These are phyloP conservation scores for Stephania japonica DNA, from an alignment of 164 flowering plant species.

Conservation along the genomic window DNA sequence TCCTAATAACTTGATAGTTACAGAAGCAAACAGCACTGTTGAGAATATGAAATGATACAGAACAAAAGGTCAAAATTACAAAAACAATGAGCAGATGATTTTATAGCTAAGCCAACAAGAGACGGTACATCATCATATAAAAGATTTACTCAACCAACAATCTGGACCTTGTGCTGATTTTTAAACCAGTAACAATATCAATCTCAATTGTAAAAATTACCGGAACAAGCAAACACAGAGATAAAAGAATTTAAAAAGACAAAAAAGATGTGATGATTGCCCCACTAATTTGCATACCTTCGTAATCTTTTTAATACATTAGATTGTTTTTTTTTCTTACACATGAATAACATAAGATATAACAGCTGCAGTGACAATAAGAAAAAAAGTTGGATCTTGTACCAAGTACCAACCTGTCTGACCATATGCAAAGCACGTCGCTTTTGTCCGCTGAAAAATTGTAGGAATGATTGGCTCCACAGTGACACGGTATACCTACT, in stretches of 20 bases:
- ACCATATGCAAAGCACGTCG: constrained; percentile 99
- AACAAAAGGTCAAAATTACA: not conserved
- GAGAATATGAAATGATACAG: not conserved
- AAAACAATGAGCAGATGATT: not conserved
- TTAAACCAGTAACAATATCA: not conserved
- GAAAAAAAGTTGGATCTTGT: not conserved
- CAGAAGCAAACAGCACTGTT: not conserved
- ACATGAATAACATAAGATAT: not conserved
- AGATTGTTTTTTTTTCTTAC: no score
- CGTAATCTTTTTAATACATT: no score
- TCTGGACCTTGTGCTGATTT: no score
- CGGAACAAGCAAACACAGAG: not conserved
- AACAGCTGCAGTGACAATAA: not conserved
- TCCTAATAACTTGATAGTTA: not conserved
- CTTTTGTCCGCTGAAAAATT: constrained; percentile 90
- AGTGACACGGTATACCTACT: constrained; percentile 82
- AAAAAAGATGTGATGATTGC: no score
- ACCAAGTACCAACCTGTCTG: constrained; percentile 65
- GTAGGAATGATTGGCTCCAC: constrained; percentile 92
- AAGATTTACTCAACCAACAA: not conserved
- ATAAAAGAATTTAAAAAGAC: not conserved
- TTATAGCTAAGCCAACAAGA: not conserved
- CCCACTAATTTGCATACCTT: no score
- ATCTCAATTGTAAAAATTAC: not conserved
- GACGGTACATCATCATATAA: not conserved